Evolutionary conservation across 768 basidiomycete genomes (phyloP), one percentile per base, ranked within the genome.

Genomic region (Infundibulicybe gibba): DNA sequence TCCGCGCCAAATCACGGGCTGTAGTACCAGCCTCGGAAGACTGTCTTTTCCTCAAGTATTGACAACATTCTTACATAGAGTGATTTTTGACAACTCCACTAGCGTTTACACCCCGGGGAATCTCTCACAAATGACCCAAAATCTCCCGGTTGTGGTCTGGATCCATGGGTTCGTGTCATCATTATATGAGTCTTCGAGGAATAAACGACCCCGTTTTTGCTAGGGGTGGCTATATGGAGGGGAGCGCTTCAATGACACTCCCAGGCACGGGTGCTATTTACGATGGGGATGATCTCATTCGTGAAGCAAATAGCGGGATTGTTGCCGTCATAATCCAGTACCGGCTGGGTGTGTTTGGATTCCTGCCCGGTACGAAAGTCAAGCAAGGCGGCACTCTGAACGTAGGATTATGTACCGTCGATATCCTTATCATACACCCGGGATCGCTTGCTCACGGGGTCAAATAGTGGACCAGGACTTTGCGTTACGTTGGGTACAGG

Each of bases 381-480:
- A 66, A 70, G 46, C 44, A 55, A 3, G 47, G 58, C 11, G 68
- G 68, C 5, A 56, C 37, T 0, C 54, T 67, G 45, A 70, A 70
- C 30, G 64, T 62, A 8, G 66, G 68, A 35, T 47, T 69, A 35
- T 54, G 61, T 59, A 49, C 44, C n/a, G 64, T 50, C 32, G 37
- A 32, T n/a, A n/a, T n/a, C n/a, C n/a, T n/a, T n/a, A n/a, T n/a
- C n/a, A n/a, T n/a, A n/a, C n/a, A n/a, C n/a, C n/a, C n/a, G n/a
- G n/a, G n/a, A 43, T 34, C 39, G 15, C 15, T 32, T 30, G 32
- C 16, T 31, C 20, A 37, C 14, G n/a, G 5, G 37, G 8, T 25
- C 15, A 1, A 25, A n/a, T 34, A 62, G 61, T 58, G n/a, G 61
- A 62, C 20, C 59, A 62, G 33, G 42, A 56, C 10, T 60, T 56